Percentiles rank a stretch among this genome's conserved stretches.
Conservation (phyloP, 176 grass and related monocot species). For the Lolium multiflorum region DNA sequence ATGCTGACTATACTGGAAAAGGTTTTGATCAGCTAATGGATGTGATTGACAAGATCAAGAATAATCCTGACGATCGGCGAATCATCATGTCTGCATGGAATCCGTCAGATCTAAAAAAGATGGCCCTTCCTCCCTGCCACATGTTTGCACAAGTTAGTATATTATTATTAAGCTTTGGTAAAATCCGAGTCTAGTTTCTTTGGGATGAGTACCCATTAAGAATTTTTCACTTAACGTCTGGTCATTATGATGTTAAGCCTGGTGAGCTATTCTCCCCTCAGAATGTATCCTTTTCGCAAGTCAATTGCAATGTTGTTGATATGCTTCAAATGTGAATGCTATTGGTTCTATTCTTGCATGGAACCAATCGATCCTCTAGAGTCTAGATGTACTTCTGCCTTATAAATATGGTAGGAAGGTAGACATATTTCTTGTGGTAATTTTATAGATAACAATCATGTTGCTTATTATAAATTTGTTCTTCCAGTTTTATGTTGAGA, state of each 20-base stretch:
- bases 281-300: background rate
- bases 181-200: background rate
- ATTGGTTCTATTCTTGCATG: background rate
- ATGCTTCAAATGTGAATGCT: background rate
- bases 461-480: background rate
- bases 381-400: background rate
- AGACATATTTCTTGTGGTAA: background rate
- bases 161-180: background rate
- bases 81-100: slow-evolving; percentile 62
- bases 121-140: slow-evolving; percentile 94
- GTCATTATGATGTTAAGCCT: background rate
- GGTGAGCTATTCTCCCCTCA: background rate
- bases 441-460: background rate
- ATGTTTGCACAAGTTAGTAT: slow-evolving; percentile 88
- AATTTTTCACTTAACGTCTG: background rate
- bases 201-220: background rate
- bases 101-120: slow-evolving; percentile 79
- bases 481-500: slow-evolving; percentile 81
- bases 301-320: background rate
- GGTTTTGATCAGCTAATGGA: slow-evolving; percentile 84
- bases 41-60: slow-evolving; percentile 91
- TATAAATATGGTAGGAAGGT: background rate
- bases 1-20: slow-evolving; percentile 86
- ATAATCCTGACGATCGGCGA: slow-evolving; percentile 82
- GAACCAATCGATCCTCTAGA: background rate